Percentiles rank a stretch among this genome's conserved stretches.
These are phyloP conservation scores for Globisporangium radiosum DNA, from an alignment of 352 stramenopile genomes.

Conservation along the genomic window DNA sequence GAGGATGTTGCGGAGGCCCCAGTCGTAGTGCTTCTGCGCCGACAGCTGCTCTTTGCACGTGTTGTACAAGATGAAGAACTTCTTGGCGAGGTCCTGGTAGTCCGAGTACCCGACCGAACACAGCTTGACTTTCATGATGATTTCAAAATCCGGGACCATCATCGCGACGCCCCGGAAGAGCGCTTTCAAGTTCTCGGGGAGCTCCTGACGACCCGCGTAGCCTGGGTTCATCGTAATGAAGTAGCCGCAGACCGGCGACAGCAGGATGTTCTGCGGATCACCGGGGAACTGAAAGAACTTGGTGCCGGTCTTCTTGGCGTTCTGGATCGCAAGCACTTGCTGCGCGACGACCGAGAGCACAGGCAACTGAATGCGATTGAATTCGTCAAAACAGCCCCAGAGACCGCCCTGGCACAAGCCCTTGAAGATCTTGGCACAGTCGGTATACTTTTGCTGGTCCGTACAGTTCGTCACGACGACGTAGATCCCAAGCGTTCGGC, in stretches of 20 bases:
- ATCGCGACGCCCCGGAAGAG: slow-evolving; percentile 88
- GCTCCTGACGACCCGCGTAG: slow-evolving; percentile 96
- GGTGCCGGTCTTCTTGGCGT: slow-evolving; percentile 95
- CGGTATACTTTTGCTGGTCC: slow-evolving; percentile 97
- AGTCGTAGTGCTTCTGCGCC: slow-evolving; percentile 92
- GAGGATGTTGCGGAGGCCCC: slow-evolving; percentile 88
- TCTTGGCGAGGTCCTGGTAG: slow-evolving; percentile 88
- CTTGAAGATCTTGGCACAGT: slow-evolving; percentile 98
- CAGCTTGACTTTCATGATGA: slow-evolving; percentile 96
- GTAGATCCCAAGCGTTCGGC: slow-evolving; percentile 93
- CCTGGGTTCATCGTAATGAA: slow-evolving; percentile 99
- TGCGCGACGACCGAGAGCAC: slow-evolving; percentile 97
- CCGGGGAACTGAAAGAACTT: slow-evolving; percentile 97
- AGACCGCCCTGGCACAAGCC: slow-evolving; percentile 94
- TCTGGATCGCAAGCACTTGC: slow-evolving; percentile 97
- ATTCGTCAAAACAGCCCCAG: slow-evolving; percentile 98
- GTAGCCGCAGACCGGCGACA: slow-evolving; percentile 94
- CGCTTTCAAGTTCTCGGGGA: slow-evolving; percentile 98
- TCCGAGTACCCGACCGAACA: slow-evolving; percentile 93
- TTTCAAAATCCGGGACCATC: slow-evolving; percentile 92
- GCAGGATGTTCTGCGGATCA: slow-evolving; percentile 95
- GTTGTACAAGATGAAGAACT: slow-evolving; percentile 91
- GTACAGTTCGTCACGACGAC: slow-evolving; percentile 97
- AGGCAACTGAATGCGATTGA: slow-evolving; percentile 96
- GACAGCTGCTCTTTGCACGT: slow-evolving; percentile 90